These are phyloP conservation scores for sorghum (Sorghum bicolor) DNA, from an alignment of 176 grass and related monocot genomes.

Conservation along the genomic window DNA sequence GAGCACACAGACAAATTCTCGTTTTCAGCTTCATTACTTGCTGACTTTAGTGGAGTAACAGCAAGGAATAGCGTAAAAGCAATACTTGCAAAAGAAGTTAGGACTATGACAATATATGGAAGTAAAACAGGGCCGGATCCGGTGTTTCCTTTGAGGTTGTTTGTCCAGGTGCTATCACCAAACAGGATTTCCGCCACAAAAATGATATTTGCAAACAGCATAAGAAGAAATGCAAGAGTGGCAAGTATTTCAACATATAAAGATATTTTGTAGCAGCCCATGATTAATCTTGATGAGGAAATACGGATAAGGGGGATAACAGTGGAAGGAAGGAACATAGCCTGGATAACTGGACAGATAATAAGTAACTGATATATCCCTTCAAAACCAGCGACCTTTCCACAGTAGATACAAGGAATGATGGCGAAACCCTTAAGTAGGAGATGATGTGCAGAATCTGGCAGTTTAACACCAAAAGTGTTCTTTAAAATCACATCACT, in stretches of 20 bases:
- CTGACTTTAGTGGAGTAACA: constrained; percentile 75
- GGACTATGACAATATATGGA: constrained; percentile 44
- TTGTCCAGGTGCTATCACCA: constrained; percentile 79
- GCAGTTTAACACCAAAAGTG: constrained; percentile 59
- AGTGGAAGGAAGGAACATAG: constrained; percentile 72
- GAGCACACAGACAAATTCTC: constrained; percentile 12
- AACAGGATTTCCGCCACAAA: constrained; percentile 73
- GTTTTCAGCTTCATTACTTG: constrained; percentile 48
- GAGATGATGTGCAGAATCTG: constrained; percentile 40
- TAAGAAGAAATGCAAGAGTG: constrained; percentile 59
- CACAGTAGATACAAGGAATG: constrained; percentile 50
- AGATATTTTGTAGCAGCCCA: constrained; percentile 63
- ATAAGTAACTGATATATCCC: constrained; percentile 72
- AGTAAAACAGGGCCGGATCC: constrained; percentile 40
- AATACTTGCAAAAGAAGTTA: constrained; percentile 58
- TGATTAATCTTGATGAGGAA: constrained; percentile 68
- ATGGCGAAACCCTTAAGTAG: constrained; percentile 55
- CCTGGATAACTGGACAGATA: constrained; percentile 72
- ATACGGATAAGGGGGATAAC: constrained; percentile 69
- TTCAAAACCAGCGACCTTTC: constrained; percentile 56
- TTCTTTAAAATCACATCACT: constrained; percentile 42
- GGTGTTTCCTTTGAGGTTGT: constrained; percentile 42
- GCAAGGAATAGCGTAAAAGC: constrained; percentile 61
- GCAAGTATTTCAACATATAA: constrained; percentile 48
- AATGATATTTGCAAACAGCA: constrained; percentile 73